Evolutionary conservation across 2,329 filamentous ascomycete genomes (phyloP).

Genomic region (Fusarium solani-melongenae): DNA sequence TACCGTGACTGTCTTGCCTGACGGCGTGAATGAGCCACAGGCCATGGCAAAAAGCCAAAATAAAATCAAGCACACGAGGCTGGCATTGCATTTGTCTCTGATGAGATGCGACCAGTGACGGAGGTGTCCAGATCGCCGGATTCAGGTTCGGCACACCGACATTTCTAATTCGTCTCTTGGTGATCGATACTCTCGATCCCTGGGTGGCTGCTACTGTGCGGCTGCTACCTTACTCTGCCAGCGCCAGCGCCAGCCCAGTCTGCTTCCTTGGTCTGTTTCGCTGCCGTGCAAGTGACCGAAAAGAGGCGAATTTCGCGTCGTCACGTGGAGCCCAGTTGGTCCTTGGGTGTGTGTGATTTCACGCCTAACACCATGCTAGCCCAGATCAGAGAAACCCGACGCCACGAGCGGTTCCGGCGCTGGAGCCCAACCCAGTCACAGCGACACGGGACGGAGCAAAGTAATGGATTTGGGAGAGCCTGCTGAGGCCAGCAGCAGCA

Average conservation of each 20-base stretch:
- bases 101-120: constrained; percentile 20
- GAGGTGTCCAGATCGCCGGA: constrained; percentile 28
- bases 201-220: constrained; percentile 4
- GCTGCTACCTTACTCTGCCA: neutral
- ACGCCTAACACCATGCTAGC: neutral
- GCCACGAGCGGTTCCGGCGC: constrained; percentile 27
- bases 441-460: neutral
- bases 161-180: constrained; percentile 38
- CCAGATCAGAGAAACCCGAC: constrained; percentile 1
- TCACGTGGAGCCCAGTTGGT: constrained; percentile 29
- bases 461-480: constrained; percentile 1
- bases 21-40: neutral
- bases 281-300: constrained; percentile 25
- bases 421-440: constrained; percentile 23
- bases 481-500: constrained; percentile 8
- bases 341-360: neutral
- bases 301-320: constrained; percentile 19
- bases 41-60: constrained; percentile 4
- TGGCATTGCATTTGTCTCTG: constrained; percentile 26
- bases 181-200: constrained; percentile 22
- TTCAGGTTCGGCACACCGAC: constrained; percentile 40
- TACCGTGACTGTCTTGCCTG: neutral
- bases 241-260: neutral
- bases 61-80: constrained; percentile 22
- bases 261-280: neutral